Evolutionary conservation across 2,329 filamentous ascomycete species (phyloP).

Genomic region (Sclerotinia sclerotiorum): DNA sequence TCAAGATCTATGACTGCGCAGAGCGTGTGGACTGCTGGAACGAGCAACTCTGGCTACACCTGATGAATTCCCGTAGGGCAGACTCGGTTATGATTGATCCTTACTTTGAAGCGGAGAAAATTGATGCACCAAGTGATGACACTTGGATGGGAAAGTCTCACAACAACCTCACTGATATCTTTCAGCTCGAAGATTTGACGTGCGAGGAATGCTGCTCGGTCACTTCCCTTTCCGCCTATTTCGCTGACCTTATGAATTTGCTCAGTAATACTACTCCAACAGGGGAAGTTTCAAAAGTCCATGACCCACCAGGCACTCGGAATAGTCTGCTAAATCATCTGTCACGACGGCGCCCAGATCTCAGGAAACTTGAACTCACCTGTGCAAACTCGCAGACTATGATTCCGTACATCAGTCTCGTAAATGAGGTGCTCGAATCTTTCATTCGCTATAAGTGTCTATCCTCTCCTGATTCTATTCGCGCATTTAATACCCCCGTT

Average conservation of each 20-base stretch:
- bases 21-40: conserved; percentile 8
- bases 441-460: neutral
- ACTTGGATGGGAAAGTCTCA: neutral
- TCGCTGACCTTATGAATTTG: neutral
- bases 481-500: neutral
- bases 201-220: conserved; percentile 4
- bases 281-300: neutral
- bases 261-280: neutral
- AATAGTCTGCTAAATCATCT: neutral
- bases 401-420: neutral
- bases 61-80: neutral
- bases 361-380: neutral
- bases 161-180: neutral
- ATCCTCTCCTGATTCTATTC: neutral
- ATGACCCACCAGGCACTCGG: neutral
- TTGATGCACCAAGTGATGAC: no score
- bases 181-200: neutral
- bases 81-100: neutral
- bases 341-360: neutral
- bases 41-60: neutral
- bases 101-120: no score
- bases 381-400: neutral
- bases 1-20: neutral
- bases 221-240: neutral
- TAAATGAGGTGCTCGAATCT: conserved; percentile 6